Conservation (phyloP, 768 basidiomycete species). For the Suillus sp. region DNA sequence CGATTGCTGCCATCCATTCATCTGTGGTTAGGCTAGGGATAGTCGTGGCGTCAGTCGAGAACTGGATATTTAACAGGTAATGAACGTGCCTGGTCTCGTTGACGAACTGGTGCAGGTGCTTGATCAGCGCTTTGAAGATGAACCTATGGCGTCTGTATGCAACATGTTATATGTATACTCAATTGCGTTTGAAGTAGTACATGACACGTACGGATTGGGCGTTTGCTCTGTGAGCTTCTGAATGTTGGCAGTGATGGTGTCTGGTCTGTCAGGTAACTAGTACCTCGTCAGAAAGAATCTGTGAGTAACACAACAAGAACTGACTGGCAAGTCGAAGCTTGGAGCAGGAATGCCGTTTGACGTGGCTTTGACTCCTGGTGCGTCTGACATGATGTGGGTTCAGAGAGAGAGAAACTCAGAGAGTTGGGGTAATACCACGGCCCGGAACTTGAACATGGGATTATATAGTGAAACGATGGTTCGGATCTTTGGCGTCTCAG, state of each 20-base stretch:
- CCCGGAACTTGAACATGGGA: neutral
- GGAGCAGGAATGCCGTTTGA: slow-evolving; percentile 45
- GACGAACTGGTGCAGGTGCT: slow-evolving; percentile 75
- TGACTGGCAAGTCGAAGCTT: slow-evolving; percentile 42
- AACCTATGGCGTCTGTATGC: slow-evolving; percentile 43
- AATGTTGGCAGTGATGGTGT: slow-evolving; percentile 52
- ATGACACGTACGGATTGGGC: slow-evolving; percentile 39
- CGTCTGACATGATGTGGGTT: slow-evolving; percentile 10
- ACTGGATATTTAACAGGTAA: neutral
- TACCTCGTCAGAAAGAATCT: neutral
- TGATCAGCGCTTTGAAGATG: slow-evolving; percentile 53
- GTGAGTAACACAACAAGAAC: slow-evolving; percentile 14
- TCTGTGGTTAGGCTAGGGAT: slow-evolving; percentile 63
- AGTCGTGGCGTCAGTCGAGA: neutral
- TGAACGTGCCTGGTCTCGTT: slow-evolving; percentile 60
- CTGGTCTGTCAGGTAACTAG: slow-evolving; percentile 51
- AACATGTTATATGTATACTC: slow-evolving; percentile 4
- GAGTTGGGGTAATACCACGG: neutral
- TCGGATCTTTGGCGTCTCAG: neutral
- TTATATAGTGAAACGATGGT: slow-evolving; percentile 1
- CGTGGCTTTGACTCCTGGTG: slow-evolving; percentile 25
- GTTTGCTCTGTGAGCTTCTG: slow-evolving; percentile 41
- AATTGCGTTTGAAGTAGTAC: neutral
- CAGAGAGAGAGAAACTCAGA: no score
- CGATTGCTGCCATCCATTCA: slow-evolving; percentile 82